Percentiles rank a stretch among this genome's conserved stretches.
phyloP scores from a whole-genome alignment of 2,329 filamentous ascomycete genomes.

The Ascochyta koolunga region DNA sequence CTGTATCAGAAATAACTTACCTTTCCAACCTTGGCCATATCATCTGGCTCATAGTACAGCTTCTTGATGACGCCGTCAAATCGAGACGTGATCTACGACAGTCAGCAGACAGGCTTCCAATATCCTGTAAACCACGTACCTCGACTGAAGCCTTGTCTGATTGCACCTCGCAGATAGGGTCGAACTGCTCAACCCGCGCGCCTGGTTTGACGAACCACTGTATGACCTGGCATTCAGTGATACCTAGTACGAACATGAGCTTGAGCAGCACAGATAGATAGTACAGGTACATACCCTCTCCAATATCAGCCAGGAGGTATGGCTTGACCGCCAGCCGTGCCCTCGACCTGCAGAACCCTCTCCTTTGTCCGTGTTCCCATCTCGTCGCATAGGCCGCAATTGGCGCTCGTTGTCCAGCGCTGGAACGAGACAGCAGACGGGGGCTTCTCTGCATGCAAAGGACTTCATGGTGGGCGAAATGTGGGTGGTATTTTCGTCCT shows the following conservation, averaged over 20 bases:
- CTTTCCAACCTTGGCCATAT: conserved; percentile 92
- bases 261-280: not conserved
- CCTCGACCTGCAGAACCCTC: conserved; percentile 49
- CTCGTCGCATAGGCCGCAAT: conserved; percentile 29
- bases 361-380: conserved; percentile 32
- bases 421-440: conserved; percentile 34
- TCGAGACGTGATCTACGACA: conserved; percentile 81
- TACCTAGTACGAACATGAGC: conserved; percentile 63
- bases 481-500: conserved; percentile 14
- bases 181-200: conserved; percentile 95
- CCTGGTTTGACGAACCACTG: conserved; percentile 99
- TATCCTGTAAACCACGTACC: conserved; percentile 41
- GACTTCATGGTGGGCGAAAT: conserved; percentile 36
- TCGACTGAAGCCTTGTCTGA: conserved; percentile 86
- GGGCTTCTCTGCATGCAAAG: conserved; percentile 40
- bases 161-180: conserved; percentile 96
- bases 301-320: conserved; percentile 83
- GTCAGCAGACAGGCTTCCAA: conserved; percentile 7
- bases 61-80: conserved; percentile 97
- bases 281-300: conserved; percentile 66
- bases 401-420: conserved; percentile 26
- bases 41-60: conserved; percentile 91
- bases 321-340: conserved; percentile 68
- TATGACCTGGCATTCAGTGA: conserved; percentile 97
- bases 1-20: conserved; percentile 41